Base-by-base conservation (phyloP, 257 asterid genomes). In the Nicotiana undulata region DNA sequence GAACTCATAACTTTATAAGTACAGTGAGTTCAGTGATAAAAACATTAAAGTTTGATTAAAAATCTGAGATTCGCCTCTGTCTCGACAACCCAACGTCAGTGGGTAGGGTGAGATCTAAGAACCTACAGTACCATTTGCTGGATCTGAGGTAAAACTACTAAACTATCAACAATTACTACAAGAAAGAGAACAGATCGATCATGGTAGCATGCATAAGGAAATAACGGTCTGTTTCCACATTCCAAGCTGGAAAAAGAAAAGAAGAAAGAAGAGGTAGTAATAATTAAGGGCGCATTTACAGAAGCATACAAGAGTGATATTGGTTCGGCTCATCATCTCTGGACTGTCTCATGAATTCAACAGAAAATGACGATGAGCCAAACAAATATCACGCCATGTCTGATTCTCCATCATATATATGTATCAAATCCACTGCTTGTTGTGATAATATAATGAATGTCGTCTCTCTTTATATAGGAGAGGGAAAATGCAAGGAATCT, bases 231-330 rank as follows among this genome's bases (percentile, higher is more conserved):
- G 15, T 34, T 24, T 22, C 49, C 40, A 10, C 15, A 20, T 17
- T 34, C 63, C 40, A 10, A 76, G 46, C 5, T 11, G 74, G 13
- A 5, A 1, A 28, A 9, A 9, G 6, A 31, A 11, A 65, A 4
- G 3, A 16, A 17, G 6, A 8, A 4, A 26, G 84, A 77, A 63
- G 7, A 10, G 29, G n/a, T n/a, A 55, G 10, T 40, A 40, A 40
- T 40, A 29, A 29, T 29, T 29, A 40, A 1, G 12, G 49, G 49
- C 49, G 2, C 49, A 40, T 40, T 40, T 40, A 40, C 49, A 87
- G 86, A 91, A 90, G 90, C 86, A 86, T 80, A 89, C 96, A 91
- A 86, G 96, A 89, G 92, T 88, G 93, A 88, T 91, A 91, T 87
- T 91, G 96, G 84, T 87, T 85, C 96, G 93, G 96, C 96, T 89